Percentiles rank a stretch among this genome's conserved stretches.
Conservation (phyloP, 345 rosid species). For the Populus tremula region DNA sequence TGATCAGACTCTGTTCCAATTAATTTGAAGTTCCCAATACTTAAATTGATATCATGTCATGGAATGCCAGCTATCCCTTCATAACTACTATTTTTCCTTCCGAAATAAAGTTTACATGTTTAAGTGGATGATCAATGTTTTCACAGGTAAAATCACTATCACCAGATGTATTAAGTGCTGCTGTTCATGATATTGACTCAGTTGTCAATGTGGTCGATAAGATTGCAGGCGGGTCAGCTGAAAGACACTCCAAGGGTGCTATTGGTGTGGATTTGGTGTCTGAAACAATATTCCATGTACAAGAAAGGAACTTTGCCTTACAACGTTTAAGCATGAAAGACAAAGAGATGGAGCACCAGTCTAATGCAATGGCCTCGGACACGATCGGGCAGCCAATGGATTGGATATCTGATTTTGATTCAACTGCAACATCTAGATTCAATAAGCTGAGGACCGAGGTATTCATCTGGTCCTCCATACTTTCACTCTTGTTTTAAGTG, state of each 20-base stretch:
- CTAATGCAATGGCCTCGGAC: not conserved
- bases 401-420: not conserved
- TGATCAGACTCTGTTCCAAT: not conserved
- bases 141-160: not conserved
- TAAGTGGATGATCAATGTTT: not conserved
- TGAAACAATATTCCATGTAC: not conserved
- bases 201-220: not conserved
- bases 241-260: not conserved
- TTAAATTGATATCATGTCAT: not conserved
- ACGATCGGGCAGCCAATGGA: not conserved
- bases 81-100: not conserved
- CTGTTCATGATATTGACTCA: not conserved
- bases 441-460: not conserved
- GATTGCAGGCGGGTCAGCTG: not conserved
- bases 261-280: conserved; percentile 6
- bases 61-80: not conserved
- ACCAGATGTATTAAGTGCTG: not conserved
- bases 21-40: not conserved
- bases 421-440: not conserved
- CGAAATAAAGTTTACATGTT: not conserved
- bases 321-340: not conserved
- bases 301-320: not conserved
- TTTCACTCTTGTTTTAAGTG: not conserved
- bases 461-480: not conserved
- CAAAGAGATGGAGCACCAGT: not conserved